Conservation (phyloP, 345 rosid species). For the Melaleuca quinquenervia region DNA sequence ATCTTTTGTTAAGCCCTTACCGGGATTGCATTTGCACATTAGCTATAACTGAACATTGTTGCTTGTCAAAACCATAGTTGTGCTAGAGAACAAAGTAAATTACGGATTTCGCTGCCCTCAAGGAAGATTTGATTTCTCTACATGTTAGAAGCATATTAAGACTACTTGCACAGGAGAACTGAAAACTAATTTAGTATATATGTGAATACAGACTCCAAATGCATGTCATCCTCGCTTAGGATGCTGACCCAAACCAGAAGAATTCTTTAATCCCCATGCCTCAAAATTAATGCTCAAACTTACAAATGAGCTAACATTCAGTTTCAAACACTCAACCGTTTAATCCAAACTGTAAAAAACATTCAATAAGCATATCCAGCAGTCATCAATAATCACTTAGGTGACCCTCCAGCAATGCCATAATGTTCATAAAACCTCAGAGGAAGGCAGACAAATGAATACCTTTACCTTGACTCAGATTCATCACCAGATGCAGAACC, state of each 20-base stretch:
- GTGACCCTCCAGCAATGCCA: background rate
- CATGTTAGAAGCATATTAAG: background rate
- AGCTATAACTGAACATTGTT: background rate
- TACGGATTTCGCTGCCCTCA: background rate
- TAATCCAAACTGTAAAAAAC: background rate
- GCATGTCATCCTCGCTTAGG: background rate
- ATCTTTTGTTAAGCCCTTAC: background rate
- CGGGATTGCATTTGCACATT: background rate
- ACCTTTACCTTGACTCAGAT: slow-evolving; percentile 18
- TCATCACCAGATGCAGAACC: slow-evolving; percentile 8
- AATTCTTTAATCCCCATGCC: background rate
- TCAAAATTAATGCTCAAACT: background rate
- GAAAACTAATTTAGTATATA: background rate
- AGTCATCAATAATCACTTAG: background rate
- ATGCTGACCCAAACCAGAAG: background rate
- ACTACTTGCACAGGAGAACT: background rate
- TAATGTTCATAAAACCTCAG: background rate
- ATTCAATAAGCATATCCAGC: background rate
- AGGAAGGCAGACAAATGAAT: background rate
- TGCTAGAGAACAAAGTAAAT: background rate
- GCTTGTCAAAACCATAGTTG: background rate
- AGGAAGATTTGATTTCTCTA: background rate
- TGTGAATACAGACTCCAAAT: background rate
- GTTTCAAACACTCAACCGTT: background rate
- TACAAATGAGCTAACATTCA: background rate